A percentile compares a stretch with the other conserved stretches of the same genome.
phyloP scores from a whole-genome alignment of 2,329 filamentous ascomycete species.

The Cercospora berteroae region DNA sequence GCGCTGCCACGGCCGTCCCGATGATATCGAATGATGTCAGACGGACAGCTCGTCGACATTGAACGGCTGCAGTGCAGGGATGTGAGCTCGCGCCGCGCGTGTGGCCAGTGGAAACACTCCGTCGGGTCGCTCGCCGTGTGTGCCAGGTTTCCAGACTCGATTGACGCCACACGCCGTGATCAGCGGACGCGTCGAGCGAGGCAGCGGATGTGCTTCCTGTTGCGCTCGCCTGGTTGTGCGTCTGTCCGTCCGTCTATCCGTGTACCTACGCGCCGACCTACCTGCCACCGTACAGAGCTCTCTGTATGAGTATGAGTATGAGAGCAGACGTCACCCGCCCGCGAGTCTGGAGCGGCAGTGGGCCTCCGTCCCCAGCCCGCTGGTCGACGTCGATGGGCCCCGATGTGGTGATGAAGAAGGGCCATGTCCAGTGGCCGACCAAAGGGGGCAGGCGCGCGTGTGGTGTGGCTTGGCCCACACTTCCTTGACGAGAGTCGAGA shows the following conservation, averaged over 20 bases:
- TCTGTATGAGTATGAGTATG: too few relatives aligned
- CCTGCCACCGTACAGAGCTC: too few relatives aligned
- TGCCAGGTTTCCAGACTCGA: conserved; percentile 17
- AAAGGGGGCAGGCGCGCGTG: background rate
- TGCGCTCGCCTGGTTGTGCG: conserved; percentile 5
- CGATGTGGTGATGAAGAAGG: too few relatives aligned
- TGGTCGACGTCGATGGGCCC: too few relatives aligned
- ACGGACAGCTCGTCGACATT: conserved; percentile 13
- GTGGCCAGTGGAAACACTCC: conserved; percentile 11
- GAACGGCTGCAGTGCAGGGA: conserved; percentile 10
- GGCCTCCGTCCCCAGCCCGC: too few relatives aligned
- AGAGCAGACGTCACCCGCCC: too few relatives aligned
- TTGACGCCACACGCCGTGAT: conserved; percentile 16
- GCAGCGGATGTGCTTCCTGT: background rate
- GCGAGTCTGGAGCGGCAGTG: too few relatives aligned
- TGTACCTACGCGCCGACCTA: background rate
- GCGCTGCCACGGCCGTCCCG: conserved; percentile 11
- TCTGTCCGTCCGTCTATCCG: background rate
- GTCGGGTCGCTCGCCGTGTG: background rate
- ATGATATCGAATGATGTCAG: conserved; percentile 20
- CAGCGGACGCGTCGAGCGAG: conserved; percentile 14
- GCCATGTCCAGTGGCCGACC: background rate
- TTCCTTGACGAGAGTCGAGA: background rate
- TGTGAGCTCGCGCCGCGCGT: conserved; percentile 16
- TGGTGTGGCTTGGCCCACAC: background rate